Conservation (phyloP, 2,329 filamentous ascomycete species). For the Cercospora beticola region DNA sequence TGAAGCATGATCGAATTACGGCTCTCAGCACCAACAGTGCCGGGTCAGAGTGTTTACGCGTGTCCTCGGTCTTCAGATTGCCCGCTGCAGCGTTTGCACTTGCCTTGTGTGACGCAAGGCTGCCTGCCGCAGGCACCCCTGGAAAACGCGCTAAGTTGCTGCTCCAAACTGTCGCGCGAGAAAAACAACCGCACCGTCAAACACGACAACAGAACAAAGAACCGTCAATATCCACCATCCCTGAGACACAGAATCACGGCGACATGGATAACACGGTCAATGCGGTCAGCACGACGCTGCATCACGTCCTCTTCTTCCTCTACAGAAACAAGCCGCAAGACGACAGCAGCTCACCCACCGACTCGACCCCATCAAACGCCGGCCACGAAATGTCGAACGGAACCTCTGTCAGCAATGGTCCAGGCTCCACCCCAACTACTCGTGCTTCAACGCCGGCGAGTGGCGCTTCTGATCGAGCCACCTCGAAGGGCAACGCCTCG, state of each 20-base stretch:
- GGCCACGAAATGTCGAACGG: not conserved
- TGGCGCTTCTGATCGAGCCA: not conserved
- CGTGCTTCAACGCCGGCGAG: not conserved
- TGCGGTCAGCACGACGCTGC: constrained; percentile 8
- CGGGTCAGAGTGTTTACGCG: not conserved
- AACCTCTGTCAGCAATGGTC: not conserved
- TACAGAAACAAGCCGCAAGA: constrained; percentile 1
- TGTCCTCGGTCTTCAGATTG: not conserved
- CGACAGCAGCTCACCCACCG: not conserved
- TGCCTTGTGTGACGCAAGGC: constrained; percentile 7
- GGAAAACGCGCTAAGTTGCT: not conserved
- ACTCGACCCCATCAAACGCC: not conserved
- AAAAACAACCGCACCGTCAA: not conserved
- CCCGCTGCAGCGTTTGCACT: constrained; percentile 1
- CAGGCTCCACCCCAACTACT: not conserved
- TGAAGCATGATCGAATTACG: not conserved
- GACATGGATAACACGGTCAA: not conserved
- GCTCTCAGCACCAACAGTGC: not conserved
- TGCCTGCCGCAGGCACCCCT: not conserved
- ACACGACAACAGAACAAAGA: not conserved
- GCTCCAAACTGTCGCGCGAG: not conserved
- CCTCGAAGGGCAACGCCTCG: not conserved
- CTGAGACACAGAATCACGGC: not conserved
- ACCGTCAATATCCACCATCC: not conserved
- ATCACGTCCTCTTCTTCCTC: constrained; percentile 29